Evolutionary conservation across 176 grass and related monocot species (phyloP), one percentile per base, ranked within the genome.

Genomic region (Hyparrhenia diplandra): DNA sequence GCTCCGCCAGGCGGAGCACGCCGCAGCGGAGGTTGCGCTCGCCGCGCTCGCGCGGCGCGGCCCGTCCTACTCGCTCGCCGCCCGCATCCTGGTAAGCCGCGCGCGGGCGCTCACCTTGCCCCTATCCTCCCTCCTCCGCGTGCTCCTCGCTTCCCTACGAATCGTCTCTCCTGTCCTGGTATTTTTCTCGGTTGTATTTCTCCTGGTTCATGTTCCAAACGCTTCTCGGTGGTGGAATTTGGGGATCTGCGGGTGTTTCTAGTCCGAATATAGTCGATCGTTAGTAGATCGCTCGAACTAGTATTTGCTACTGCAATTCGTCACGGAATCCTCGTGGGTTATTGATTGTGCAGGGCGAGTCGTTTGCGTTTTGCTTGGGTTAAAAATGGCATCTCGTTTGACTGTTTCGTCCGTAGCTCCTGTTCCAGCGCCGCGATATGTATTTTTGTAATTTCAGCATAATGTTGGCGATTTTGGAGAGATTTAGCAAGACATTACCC

Each of bases 1-100:
- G 13, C 93, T 99, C 43, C 90, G 97, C 14, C 93, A 95, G 88
- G 97, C 97, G 16, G 97, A 96, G 97, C 97, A 99, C 85, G 91
- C 97, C 5, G 93, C 97, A 18, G 93, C 97, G 3, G 97, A 99
- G 89, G 88, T 94, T 17, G 90, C 97, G 55, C 97, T 99, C 51
- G 90, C 84, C 42, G 93, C 93, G 29, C 92, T 99, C 80, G 87
- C 97, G 3, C 85, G 83, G 10, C 90, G 97, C 8, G 93, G 97
- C 13, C 97, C 97, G 12, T 91, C 93, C n/a, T 88, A 99, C 78
- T 99, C 97, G n/a, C 89, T 99, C 65, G 91, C 93, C 25, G 93
- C 93, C 21, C 97, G 92, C 66, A 99, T 99, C 90, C 92, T 99
- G 87, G 97, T 98, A 67, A 77, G 84, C 77, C 64, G 5, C 46